Evolutionary conservation across 345 rosid species (phyloP), one percentile per base, ranked within the genome.

Genomic region (Aurinia saxatilis): DNA sequence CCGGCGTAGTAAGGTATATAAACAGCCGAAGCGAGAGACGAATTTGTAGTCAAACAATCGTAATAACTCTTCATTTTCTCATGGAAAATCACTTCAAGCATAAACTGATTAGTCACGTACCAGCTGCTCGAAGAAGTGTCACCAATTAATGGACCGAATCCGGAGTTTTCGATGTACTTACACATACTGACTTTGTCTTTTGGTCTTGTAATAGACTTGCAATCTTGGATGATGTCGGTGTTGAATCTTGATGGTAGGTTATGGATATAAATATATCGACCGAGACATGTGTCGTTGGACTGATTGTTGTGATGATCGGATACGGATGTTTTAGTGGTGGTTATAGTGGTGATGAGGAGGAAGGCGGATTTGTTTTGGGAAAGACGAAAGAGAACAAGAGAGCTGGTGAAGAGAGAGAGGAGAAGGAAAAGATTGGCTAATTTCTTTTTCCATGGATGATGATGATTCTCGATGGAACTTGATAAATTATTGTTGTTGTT

Each of bases 1-100:
- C 92, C 92, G 2, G 85, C 63, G 10, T 75, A 83, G 0, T 59
- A 81, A 9, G 92, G 90, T 1, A 86, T 13, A 14, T 67, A 83
- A 55, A 83, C 5, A 21, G 80, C 82, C 0, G 87, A 81, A n/a
- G 87, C 92, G 7, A 71, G 8, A 0, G 87, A 75, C 0, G 83
- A 81, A 31, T 85, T 68, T 10, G 39, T 71, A 1, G 89, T 85
- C 27, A 83, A 70, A 25, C 89, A 83, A 17, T 75, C 17, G 58
- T 86, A 83, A 3, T 83, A 83, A 3, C 70, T 74, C 73, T 77
- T 77, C 78, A 86, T 80, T 50, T 78, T 68, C 42, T 73, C 71
- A 17, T 60, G 80, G n/a, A 85, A 83, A 5, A 85, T 83, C 2
- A 77, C 56, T 71, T 78, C 91, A 9, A 85, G 61, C 18, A 58